These are phyloP conservation scores for Curvularia verruculosa DNA, from an alignment of 2,329 filamentous ascomycete species.

Conservation along the genomic window DNA sequence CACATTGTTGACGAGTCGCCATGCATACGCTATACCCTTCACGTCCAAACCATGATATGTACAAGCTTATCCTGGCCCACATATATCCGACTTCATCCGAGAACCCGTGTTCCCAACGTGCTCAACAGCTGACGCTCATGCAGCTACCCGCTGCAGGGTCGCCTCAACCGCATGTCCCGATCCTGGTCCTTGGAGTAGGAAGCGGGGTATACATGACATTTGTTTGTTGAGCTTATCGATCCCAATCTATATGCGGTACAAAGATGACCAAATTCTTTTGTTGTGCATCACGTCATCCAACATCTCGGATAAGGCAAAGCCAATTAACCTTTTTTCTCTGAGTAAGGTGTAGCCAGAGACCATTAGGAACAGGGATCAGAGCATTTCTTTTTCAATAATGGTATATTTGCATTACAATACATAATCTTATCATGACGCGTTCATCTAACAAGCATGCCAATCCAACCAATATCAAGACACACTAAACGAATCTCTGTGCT, in stretches of 20 bases:
- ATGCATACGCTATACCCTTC: background rate
- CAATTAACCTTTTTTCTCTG: background rate
- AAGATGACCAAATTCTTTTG: background rate
- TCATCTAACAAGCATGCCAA: conserved; percentile 1
- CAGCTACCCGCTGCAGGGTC: conserved; percentile 15
- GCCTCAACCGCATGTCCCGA: conserved; percentile 7
- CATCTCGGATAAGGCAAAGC: background rate
- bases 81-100: background rate
- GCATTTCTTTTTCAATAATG: background rate
- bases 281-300: background rate
- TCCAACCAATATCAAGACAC: background rate
- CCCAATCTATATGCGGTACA: background rate
- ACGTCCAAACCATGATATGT: background rate
- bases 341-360: background rate
- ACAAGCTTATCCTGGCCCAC: background rate
- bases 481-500: background rate
- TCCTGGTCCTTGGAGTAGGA: background rate
- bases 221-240: conserved; percentile 10
- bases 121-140: conserved; percentile 9
- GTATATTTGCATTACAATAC: conserved; percentile 14
- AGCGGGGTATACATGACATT: background rate
- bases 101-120: conserved; percentile 2
- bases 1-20: background rate
- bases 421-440: conserved; percentile 11
- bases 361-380: background rate